Percentiles rank a stretch among this genome's conserved stretches.
Evolutionary conservation across 148 eudicot species (phyloP).

Genomic region (Heliosperma pusillum): DNA sequence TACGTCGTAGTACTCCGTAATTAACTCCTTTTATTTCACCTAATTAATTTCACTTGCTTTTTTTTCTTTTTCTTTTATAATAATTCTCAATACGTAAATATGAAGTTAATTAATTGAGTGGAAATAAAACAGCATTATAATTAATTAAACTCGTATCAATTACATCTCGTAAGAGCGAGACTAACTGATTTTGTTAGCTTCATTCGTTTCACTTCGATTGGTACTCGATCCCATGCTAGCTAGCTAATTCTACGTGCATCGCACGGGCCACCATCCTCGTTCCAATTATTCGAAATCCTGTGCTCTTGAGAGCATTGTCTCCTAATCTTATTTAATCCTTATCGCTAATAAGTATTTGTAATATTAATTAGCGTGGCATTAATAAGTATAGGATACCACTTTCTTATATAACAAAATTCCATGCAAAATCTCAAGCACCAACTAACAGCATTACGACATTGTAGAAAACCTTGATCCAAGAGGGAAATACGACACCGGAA

Average conservation of each 20-base stretch:
- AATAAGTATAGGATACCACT: too few relatives aligned
- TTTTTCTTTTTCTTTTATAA: too few relatives aligned
- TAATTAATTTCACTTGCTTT: too few relatives aligned
- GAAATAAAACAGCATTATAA: too few relatives aligned
- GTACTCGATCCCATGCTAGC: background rate
- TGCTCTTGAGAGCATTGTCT: background rate
- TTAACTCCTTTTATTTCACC: too few relatives aligned
- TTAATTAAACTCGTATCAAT: background rate
- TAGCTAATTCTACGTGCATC: too few relatives aligned
- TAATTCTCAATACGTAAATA: too few relatives aligned
- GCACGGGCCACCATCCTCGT: too few relatives aligned
- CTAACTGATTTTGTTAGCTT: background rate
- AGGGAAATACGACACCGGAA: constrained; percentile 24
- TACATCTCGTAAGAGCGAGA: background rate
- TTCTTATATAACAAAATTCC: background rate
- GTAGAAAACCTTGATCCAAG: constrained; percentile 26
- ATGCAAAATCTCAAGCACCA: background rate
- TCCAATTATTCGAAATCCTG: background rate
- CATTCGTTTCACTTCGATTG: background rate
- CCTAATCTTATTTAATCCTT: constrained; percentile 3
- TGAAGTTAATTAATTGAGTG: too few relatives aligned
- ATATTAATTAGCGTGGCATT: too few relatives aligned
- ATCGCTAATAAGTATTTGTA: background rate
- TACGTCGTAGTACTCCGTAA: too few relatives aligned
- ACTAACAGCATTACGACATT: background rate